These are phyloP conservation scores for Aspergillus coremiiformis DNA, from an alignment of 495 filamentous ascomycete species.

Conservation along the genomic window DNA sequence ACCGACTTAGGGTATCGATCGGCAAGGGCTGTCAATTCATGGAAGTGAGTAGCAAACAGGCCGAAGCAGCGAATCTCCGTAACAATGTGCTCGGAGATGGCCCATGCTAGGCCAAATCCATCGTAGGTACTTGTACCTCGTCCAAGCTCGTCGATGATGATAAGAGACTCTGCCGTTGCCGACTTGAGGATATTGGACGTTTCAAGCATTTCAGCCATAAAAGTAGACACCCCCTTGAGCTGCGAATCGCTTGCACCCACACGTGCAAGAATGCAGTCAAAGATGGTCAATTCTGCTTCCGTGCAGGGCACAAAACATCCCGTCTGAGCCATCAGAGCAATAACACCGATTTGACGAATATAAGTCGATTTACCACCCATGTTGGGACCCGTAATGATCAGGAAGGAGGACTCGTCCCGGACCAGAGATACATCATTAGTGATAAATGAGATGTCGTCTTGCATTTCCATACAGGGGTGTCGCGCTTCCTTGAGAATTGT, in stretches of 20 bases:
- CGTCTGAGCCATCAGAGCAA: slow-evolving; percentile 94
- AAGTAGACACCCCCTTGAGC: slow-evolving; percentile 95
- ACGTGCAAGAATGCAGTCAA: slow-evolving; percentile 94
- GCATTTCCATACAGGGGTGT: slow-evolving; percentile 98
- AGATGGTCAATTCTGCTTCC: slow-evolving; percentile 88
- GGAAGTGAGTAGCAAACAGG: slow-evolving; percentile 97
- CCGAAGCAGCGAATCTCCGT: slow-evolving; percentile 89
- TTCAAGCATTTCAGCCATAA: slow-evolving; percentile 99
- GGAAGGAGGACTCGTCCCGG: slow-evolving; percentile 77
- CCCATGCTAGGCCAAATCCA: slow-evolving; percentile 96
- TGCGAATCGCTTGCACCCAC: slow-evolving; percentile 94
- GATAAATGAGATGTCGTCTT: slow-evolving; percentile 97
- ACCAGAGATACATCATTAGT: slow-evolving; percentile 88
- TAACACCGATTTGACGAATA: slow-evolving; percentile 95
- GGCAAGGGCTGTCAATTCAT: slow-evolving; percentile 86
- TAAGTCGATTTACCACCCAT: slow-evolving; percentile 99
- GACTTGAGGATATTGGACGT: slow-evolving; percentile 98
- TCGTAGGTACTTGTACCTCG: slow-evolving; percentile 98
- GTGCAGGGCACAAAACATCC: slow-evolving; percentile 94
- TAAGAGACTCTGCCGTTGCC: slow-evolving; percentile 85
- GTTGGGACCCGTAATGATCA: slow-evolving; percentile 97
- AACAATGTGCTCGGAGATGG: slow-evolving; percentile 95
- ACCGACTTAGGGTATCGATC: slow-evolving; percentile 75
- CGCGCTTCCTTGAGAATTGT: slow-evolving; percentile 88
- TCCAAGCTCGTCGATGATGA: slow-evolving; percentile 98